Evolutionary conservation across 257 asterid species (phyloP).

Genomic region (Scutellaria baicalensis): DNA sequence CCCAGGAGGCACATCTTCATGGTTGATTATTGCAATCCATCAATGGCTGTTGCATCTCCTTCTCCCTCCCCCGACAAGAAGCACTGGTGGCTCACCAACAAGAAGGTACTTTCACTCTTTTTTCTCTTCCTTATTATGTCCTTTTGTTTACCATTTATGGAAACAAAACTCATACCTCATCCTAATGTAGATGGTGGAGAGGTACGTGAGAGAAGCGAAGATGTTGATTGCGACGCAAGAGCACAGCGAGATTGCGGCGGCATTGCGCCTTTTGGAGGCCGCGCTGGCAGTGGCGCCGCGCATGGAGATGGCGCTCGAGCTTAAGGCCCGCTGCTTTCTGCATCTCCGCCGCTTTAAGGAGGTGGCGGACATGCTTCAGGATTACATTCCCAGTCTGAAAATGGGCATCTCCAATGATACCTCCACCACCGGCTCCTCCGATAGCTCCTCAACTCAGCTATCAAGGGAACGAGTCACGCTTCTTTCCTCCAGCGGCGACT

Average conservation of each 20-base stretch:
- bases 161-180: not conserved
- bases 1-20: not conserved
- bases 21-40: conserved; percentile 26
- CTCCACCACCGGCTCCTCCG: conserved; percentile 51
- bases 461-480: conserved; percentile 61
- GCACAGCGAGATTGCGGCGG: conserved; percentile 46
- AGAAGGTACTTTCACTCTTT: conserved; percentile 34
- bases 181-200: conserved; percentile 61
- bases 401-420: conserved; percentile 40
- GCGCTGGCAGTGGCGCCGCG: conserved; percentile 72
- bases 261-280: conserved; percentile 60
- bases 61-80: conserved; percentile 49
- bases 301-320: conserved; percentile 65
- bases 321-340: conserved; percentile 74
- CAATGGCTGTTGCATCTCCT: conserved; percentile 61
- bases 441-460: conserved; percentile 53
- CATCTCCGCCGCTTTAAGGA: conserved; percentile 75
- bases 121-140: not conserved
- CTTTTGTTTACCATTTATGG: not conserved
- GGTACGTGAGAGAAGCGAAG: conserved; percentile 72
- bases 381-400: conserved; percentile 71
- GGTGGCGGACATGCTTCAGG: conserved; percentile 83
- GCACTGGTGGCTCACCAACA: conserved; percentile 94
- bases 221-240: conserved; percentile 60
- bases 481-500: conserved; percentile 34